Conservation (phyloP, 176 grass and related monocot genomes). For the Urochloa ruziziensis region DNA sequence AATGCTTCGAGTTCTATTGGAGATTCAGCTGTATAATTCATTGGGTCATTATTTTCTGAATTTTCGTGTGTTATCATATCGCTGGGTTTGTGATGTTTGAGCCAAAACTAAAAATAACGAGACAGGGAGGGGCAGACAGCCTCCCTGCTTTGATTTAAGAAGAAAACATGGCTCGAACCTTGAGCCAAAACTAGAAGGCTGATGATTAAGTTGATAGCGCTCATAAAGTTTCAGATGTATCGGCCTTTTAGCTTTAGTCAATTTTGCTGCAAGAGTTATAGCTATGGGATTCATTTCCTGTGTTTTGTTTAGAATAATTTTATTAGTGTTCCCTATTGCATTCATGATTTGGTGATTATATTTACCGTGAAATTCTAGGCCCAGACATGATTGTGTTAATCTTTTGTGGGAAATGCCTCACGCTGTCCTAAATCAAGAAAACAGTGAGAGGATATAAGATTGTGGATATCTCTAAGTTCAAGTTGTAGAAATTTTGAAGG, state of each 20-base stretch:
- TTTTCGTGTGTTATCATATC: not conserved
- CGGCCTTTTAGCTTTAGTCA: not conserved
- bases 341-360: not conserved
- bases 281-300: not conserved
- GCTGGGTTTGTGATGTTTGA: not conserved
- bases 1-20: not conserved
- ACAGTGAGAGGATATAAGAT: not conserved
- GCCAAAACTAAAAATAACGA: too few species aligned
- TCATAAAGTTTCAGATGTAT: not conserved
- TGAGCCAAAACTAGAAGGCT: not conserved
- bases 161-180: too few species aligned
- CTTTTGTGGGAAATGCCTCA: not conserved
- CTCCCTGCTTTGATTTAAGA: too few species aligned
- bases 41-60: not conserved
- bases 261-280: not conserved
- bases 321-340: not conserved
- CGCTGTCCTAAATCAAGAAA: conserved; percentile 16
- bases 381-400: not conserved
- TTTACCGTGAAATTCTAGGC: not conserved
- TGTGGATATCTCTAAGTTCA: not conserved
- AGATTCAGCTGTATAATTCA: not conserved
- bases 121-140: too few species aligned
- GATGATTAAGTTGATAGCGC: not conserved
- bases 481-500: not conserved
- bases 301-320: conserved; percentile 13